Conservation (phyloP, 2,329 filamentous ascomycete species). For the Aureobasidium namibiae region DNA sequence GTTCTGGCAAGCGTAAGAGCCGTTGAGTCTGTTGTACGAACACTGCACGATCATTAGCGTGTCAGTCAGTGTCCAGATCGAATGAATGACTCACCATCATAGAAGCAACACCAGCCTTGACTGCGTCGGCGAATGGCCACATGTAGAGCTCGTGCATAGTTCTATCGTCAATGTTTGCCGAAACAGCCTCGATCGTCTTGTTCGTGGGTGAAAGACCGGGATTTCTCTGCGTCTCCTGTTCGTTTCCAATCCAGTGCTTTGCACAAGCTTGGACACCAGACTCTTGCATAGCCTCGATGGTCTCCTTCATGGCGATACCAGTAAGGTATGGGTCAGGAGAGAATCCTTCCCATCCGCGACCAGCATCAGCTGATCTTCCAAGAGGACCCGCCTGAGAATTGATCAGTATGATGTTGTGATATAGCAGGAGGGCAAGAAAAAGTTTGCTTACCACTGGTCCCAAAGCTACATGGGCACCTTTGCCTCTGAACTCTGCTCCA, state of each 20-base stretch:
- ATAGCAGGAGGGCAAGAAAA: rapidly evolving
- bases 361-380: slow-evolving; percentile 62
- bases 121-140: slow-evolving; percentile 46
- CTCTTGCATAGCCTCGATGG: slow-evolving; percentile 49
- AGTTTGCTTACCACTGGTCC: slow-evolving; percentile 38
- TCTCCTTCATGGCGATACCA: slow-evolving; percentile 41
- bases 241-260: slow-evolving; percentile 22
- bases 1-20: slow-evolving; percentile 51
- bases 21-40: slow-evolving; percentile 47
- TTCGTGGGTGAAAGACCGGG: slow-evolving; percentile 13
- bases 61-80: rapidly evolving
- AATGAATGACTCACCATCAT: slow-evolving; percentile 20
- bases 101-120: slow-evolving; percentile 22
- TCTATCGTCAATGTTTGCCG: slow-evolving; percentile 25
- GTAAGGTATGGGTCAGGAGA: slow-evolving; percentile 62
- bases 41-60: slow-evolving; percentile 17
- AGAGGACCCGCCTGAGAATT: slow-evolving; percentile 55
- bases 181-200: slow-evolving; percentile 21
- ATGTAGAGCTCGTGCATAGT: slow-evolving; percentile 27
- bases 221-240: slow-evolving; percentile 15
- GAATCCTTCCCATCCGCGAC: slow-evolving; percentile 72
- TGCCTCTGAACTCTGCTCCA: slow-evolving; percentile 32
- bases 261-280: slow-evolving; percentile 47
- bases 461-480: slow-evolving; percentile 21
- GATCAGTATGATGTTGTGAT: slow-evolving; percentile 40